Base-by-base conservation (phyloP, 2,329 filamentous ascomycete species). In the Hymenotorrendiella dingleyae region DNA sequence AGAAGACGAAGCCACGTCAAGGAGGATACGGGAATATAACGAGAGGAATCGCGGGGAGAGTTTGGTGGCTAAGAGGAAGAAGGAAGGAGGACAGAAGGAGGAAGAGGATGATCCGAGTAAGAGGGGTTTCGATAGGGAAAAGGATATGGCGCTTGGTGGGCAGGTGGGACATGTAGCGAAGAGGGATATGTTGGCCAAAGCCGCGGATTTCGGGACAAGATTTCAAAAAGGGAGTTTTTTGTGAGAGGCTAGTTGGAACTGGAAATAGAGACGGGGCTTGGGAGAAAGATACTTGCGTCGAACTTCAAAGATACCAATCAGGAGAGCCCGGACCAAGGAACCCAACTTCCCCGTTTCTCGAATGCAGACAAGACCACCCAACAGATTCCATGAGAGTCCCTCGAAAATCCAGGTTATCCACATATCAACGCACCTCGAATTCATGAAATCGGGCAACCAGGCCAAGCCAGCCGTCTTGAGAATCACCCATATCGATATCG, bases 81-180 rank as follows among this genome's bases (percentile, higher is more conserved):
- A 38, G 21, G 51, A 45, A 12, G 46, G 45, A 6, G 42, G 43
- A 42, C 41, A 53, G 6, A 69, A 74, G 14, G 79, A 82, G 49
- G 79, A 87, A 50, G 86, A 93, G 17, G 91, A 96, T 64, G 90
- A 97, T 61, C 91, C 93, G 1, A 95, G 88, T 63, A 84, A 85
- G 64, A 74, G 91, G 47, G 84, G 79, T 0, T 97, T 97, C 65
- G 88, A 96, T 66, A 76, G 81, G 49, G 87, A 96, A 63, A 97
- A 96, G 68, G 93, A 97, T 63, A 95, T 97, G 79, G 84, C 79
- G 28, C 67, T 86, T 2, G 82, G 83, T 7, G 78, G 79, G 14
- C 80, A 78, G 56, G 79, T 96, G 40, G 84, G 80, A 20, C 70
- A 80, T 52, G 73, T 81, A 26, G 82, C 95, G 68, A 78, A 83